Percentiles rank a stretch among this genome's conserved stretches.
Evolutionary conservation across 176 grass and related monocot species (phyloP).

Genomic region (Hyparrhenia diplandra): DNA sequence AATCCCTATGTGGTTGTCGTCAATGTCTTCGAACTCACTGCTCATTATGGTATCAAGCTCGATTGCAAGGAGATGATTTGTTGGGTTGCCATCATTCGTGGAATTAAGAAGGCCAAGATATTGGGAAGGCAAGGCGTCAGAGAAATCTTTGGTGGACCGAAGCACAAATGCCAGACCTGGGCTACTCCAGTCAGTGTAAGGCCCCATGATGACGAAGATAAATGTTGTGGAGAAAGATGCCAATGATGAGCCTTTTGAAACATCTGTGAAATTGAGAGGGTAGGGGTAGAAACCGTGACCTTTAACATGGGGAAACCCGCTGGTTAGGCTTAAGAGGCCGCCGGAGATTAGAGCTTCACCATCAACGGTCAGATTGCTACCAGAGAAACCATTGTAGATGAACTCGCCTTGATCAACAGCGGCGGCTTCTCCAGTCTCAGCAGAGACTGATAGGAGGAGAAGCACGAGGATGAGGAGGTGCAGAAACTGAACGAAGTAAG

Average conservation of each 20-base stretch:
- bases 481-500: too few relatives aligned
- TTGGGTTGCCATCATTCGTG: too few relatives aligned
- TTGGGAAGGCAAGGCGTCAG: too few relatives aligned
- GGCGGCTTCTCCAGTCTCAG: too few relatives aligned
- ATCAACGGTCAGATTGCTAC: background rate
- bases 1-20: too few relatives aligned
- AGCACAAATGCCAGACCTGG: background rate
- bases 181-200: background rate
- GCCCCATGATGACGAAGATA: conserved; percentile 21
- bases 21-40: too few relatives aligned
- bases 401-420: background rate
- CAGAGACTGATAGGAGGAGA: background rate
- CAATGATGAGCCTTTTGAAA: background rate
- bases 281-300: conserved; percentile 37
- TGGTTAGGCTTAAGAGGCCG: conserved; percentile 36
- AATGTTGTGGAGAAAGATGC: conserved; percentile 44
- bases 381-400: conserved; percentile 29
- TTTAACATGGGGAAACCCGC: background rate
- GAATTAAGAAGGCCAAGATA: too few relatives aligned
- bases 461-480: too few relatives aligned
- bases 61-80: too few relatives aligned
- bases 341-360: background rate
- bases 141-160: too few relatives aligned
- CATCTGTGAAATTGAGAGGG: conserved; percentile 13
- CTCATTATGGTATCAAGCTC: too few relatives aligned